A percentile compares a stretch with the other conserved stretches of the same genome.
Conservation (phyloP, 768 basidiomycete species). For the Macrolepiota albuminosa region DNA sequence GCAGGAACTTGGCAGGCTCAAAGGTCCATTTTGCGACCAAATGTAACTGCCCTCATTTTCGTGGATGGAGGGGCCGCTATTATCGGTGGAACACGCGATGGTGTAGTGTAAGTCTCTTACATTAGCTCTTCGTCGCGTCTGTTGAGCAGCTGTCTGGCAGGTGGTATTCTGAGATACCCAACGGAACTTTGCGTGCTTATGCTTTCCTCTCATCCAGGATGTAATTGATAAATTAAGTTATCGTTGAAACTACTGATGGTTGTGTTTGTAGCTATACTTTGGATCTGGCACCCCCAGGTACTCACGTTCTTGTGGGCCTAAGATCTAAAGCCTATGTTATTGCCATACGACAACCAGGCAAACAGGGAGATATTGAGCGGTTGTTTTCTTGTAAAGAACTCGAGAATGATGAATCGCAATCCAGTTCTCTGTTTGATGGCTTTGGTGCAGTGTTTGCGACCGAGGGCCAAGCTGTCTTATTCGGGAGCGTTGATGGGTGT, state of each 20-base stretch:
- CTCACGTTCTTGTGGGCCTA: slow-evolving; percentile 48
- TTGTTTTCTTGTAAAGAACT: slow-evolving; percentile 43
- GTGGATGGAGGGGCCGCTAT: slow-evolving; percentile 59
- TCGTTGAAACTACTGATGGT: neutral
- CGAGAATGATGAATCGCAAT: slow-evolving; percentile 20
- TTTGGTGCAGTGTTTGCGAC: slow-evolving; percentile 54
- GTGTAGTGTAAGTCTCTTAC: slow-evolving; percentile 50
- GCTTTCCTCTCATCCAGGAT: slow-evolving; percentile 55
- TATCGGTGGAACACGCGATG: slow-evolving; percentile 66
- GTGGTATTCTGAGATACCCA: slow-evolving; percentile 67
- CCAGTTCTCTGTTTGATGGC: slow-evolving; percentile 16
- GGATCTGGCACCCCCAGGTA: slow-evolving; percentile 44
- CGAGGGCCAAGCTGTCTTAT: slow-evolving; percentile 49
- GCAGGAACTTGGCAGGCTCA: slow-evolving; percentile 62
- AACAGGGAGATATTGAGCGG: slow-evolving; percentile 49
- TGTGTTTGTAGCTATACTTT: slow-evolving; percentile 40
- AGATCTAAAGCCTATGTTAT: slow-evolving; percentile 50
- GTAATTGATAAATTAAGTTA: slow-evolving; percentile 30
- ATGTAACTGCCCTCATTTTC: slow-evolving; percentile 61
- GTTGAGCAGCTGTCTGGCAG: slow-evolving; percentile 25
- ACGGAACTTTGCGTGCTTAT: slow-evolving; percentile 58
- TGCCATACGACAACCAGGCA: slow-evolving; percentile 41
- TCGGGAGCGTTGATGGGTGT: slow-evolving; percentile 49
- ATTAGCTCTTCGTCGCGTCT: neutral
- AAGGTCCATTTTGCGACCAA: slow-evolving; percentile 57